Conservation (phyloP, 306 rosid species). For the Ammopiptanthus mongolicus region DNA sequence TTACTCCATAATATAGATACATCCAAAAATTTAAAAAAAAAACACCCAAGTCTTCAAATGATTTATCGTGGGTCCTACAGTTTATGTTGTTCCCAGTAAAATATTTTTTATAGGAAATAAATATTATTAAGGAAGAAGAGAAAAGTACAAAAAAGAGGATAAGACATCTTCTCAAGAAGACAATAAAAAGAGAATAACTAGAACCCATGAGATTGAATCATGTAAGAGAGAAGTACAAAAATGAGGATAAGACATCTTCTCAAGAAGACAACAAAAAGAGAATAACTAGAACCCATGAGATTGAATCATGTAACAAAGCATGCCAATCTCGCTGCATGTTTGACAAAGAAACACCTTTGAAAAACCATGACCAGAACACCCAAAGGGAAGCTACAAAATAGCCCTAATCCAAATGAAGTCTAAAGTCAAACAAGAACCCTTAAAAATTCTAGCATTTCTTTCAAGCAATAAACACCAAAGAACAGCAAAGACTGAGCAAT, state of each 20-base stretch:
- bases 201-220: neutral
- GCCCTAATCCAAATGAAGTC: neutral
- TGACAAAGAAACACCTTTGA: neutral
- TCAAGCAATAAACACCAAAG: neutral
- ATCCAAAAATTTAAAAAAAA: neutral
- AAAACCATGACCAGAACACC: neutral
- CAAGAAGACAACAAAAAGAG: neutral
- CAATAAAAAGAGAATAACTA: neutral
- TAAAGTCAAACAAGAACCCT: neutral
- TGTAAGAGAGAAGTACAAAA: neutral
- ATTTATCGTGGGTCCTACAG: too few relatives aligned
- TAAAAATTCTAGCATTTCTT: neutral
- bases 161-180: neutral
- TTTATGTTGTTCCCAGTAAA: neutral
- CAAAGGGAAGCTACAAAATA: neutral
- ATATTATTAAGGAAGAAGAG: neutral
- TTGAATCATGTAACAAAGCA: neutral
- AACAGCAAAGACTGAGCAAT: neutral
- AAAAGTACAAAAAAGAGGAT: neutral
- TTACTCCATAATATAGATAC: neutral
- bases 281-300: neutral
- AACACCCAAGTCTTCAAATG: conserved; percentile 17
- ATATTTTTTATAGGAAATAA: too few relatives aligned
- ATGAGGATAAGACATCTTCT: neutral
- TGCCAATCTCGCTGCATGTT: neutral